A percentile compares a stretch with the other conserved stretches of the same genome.
phyloP scores from a whole-genome alignment of 148 eudicot genomes.

The Persicaria maculosa region DNA sequence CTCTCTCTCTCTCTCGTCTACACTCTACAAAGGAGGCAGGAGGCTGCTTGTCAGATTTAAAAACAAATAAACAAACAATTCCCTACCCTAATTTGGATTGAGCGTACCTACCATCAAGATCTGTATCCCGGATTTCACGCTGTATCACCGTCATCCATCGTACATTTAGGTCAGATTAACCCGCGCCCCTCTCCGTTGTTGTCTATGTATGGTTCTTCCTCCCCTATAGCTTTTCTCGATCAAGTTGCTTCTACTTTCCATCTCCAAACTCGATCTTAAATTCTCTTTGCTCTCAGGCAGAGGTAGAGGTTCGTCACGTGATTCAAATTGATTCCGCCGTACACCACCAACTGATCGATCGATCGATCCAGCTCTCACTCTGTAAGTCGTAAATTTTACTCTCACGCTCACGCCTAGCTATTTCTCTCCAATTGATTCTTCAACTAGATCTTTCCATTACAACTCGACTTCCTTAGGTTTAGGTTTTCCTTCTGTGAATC shows the following conservation, averaged over 20 bases:
- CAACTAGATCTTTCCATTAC: too few species aligned
- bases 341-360: background rate
- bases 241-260: too few species aligned
- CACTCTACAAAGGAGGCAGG: constrained; percentile 8
- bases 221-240: too few species aligned
- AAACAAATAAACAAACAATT: background rate
- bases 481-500: too few species aligned
- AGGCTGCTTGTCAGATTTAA: constrained; percentile 5
- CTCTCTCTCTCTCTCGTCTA: background rate
- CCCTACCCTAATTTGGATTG: background rate
- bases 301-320: background rate
- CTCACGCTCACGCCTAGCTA: background rate
- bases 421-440: background rate
- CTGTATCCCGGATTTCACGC: constrained; percentile 12
- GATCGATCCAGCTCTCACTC: background rate
- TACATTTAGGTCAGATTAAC: background rate
- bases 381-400: background rate
- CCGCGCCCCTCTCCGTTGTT: too few species aligned
- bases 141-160: background rate
- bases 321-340: background rate
- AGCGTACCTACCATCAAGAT: background rate
- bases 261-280: too few species aligned
- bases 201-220: too few species aligned
- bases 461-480: too few species aligned
- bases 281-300: too few species aligned